Conservation (phyloP, 2,329 filamentous ascomycete genomes). For the Penicillium vulpinum region DNA sequence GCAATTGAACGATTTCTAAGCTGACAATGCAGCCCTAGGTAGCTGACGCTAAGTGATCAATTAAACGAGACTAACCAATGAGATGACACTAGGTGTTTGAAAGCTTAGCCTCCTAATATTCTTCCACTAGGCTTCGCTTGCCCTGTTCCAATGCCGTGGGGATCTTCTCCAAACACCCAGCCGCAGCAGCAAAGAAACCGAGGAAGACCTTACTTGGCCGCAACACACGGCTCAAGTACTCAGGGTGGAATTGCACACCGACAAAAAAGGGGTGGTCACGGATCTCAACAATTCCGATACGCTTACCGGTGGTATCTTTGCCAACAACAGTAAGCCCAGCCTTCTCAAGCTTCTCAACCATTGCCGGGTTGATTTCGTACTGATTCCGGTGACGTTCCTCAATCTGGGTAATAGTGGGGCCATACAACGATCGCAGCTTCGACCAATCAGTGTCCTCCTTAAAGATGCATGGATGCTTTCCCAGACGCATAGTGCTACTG, state of each 20-base stretch:
- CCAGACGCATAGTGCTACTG: constrained; percentile 85
- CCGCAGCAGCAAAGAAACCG: constrained; percentile 78
- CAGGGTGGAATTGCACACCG: constrained; percentile 84
- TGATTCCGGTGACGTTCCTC: constrained; percentile 82
- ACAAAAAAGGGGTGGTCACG: constrained; percentile 83
- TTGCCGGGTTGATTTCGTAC: constrained; percentile 85
- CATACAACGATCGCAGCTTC: constrained; percentile 73
- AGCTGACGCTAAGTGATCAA: neutral
- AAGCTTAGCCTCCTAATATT: neutral
- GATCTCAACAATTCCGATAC: constrained; percentile 82
- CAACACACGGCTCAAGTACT: constrained; percentile 76
- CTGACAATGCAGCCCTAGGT: neutral
- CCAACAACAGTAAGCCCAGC: constrained; percentile 74
- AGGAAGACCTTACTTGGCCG: constrained; percentile 74
- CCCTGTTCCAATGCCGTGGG: constrained; percentile 22
- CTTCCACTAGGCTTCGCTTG: constrained; percentile 11
- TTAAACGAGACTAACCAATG: neutral
- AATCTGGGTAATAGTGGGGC: constrained; percentile 51
- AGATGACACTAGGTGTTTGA: no score
- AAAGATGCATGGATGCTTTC: constrained; percentile 72
- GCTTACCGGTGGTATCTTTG: constrained; percentile 73
- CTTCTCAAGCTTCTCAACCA: constrained; percentile 66
- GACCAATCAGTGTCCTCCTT: constrained; percentile 75
- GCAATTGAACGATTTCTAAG: neutral
- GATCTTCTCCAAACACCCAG: constrained; percentile 61